A percentile compares a stretch with the other conserved stretches of the same genome.
Evolutionary conservation across 2,329 filamentous ascomycete species (phyloP).

Genomic region (Xylariaceae sp.): DNA sequence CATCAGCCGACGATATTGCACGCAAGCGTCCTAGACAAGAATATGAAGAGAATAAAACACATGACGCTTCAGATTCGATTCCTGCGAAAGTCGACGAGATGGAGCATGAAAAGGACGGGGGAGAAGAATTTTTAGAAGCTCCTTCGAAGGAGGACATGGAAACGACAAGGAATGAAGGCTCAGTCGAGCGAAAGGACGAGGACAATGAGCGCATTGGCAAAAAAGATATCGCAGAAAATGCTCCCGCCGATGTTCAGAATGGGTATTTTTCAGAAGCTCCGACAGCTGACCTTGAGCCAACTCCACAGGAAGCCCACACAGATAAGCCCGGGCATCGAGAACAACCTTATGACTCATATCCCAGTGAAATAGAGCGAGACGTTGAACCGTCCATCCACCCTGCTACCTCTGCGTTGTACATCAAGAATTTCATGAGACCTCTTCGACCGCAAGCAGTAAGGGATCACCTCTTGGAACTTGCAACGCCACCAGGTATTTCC

Average conservation of each 20-base stretch:
- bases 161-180: constrained; percentile 5
- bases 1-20: constrained; percentile 54
- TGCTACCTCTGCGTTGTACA: constrained; percentile 79
- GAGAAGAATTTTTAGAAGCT: constrained; percentile 1
- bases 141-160: constrained; percentile 23
- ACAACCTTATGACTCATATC: constrained; percentile 19
- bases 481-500: constrained; percentile 57
- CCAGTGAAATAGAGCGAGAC: constrained; percentile 35
- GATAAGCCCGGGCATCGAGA: constrained; percentile 26
- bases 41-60: constrained; percentile 30
- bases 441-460: constrained; percentile 70
- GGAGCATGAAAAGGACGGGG: constrained; percentile 2
- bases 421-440: constrained; percentile 87
- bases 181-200: constrained; percentile 7
- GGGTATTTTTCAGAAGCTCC: constrained; percentile 18
- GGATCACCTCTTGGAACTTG: constrained; percentile 70
- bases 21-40: constrained; percentile 59
- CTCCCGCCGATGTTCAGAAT: constrained; percentile 5
- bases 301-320: constrained; percentile 17
- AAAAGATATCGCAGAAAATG: constrained; percentile 1
- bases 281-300: constrained; percentile 20
- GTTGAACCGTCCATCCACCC: constrained; percentile 66
- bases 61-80: constrained; percentile 5
- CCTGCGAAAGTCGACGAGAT: constrained; percentile 8
- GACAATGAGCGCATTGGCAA: not conserved